Percentiles rank a stretch among this genome's conserved stretches.
phyloP scores from a whole-genome alignment of 176 grass and related monocot genomes.

The Pontederia crassipes region DNA sequence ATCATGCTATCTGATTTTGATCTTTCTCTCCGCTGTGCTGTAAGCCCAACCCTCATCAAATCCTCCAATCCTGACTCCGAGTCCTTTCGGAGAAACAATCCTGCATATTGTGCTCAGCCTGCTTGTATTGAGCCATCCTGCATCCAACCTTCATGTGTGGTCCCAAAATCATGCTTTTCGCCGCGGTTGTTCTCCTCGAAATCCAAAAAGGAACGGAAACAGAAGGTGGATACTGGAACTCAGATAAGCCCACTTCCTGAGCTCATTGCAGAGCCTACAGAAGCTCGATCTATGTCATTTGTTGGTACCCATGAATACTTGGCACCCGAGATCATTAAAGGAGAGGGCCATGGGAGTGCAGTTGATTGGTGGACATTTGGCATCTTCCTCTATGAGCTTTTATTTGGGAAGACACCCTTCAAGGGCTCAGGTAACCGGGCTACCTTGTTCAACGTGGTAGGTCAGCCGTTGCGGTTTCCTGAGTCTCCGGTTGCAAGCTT shows the following conservation, averaged over 20 bases:
- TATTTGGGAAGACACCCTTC: conserved; percentile 10
- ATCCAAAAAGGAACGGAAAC: conserved; percentile 3
- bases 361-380: conserved; percentile 17
- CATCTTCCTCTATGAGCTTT: conserved; percentile 9
- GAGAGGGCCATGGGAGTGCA: conserved; percentile 6
- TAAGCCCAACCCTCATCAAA: conserved; percentile 11
- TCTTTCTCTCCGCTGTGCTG: conserved; percentile 8
- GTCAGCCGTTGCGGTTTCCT: neutral
- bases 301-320: conserved; percentile 15
- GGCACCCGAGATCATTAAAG: conserved; percentile 15
- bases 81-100: neutral
- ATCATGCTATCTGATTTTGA: conserved; percentile 12
- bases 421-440: conserved; percentile 13
- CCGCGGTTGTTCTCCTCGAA: conserved; percentile 3
- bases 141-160: conserved; percentile 9
- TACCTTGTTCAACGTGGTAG: conserved; percentile 8
- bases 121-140: conserved; percentile 10
- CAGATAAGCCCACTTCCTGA: conserved; percentile 2
- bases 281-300: conserved; percentile 6
- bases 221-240: conserved; percentile 5
- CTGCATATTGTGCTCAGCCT: conserved; percentile 6
- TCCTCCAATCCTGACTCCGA: conserved; percentile 5
- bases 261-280: conserved; percentile 15
- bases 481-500: conserved; percentile 7
- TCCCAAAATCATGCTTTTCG: neutral